Evolutionary conservation across 1,284 basidiomycete genomes (phyloP).

Genomic region (Ceratorhiza oryzae-sativae): DNA sequence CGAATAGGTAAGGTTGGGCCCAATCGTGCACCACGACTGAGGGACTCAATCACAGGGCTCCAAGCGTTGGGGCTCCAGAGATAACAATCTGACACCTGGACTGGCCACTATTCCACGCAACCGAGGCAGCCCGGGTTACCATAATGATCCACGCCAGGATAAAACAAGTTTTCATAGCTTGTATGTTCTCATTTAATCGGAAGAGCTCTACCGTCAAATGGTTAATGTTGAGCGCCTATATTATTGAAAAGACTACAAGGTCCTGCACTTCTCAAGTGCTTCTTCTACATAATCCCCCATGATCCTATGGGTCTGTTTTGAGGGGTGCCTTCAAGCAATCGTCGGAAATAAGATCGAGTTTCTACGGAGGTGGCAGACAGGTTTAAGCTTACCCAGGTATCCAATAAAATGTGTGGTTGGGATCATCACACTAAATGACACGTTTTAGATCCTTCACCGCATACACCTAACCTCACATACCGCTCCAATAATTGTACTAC

Average conservation of each 20-base stretch:
- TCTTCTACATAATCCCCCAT: conserved; percentile 40
- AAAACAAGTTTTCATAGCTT: no score
- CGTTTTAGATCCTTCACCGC: no score
- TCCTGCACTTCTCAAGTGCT: conserved; percentile 17
- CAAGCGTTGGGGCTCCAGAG: no score
- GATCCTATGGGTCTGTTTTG: conserved; percentile 40
- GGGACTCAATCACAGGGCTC: no score
- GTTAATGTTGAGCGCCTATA: no score
- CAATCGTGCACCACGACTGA: no score
- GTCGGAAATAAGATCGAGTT: not conserved
- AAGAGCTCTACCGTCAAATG: no score
- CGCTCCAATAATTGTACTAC: conserved; percentile 37
- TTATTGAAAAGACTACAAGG: not conserved
- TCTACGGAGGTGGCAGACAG: not conserved
- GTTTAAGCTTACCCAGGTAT: conserved; percentile 30
- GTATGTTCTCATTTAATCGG: no score
- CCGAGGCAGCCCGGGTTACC: not conserved
- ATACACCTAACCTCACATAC: no score
- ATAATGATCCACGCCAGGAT: not conserved
- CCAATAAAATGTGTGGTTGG: conserved; percentile 41
- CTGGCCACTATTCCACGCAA: no score
- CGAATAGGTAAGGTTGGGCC: no score
- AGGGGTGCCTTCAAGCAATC: conserved; percentile 38
- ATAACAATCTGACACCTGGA: no score
- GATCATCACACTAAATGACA: conserved; percentile 37